Base-by-base conservation (phyloP, 1,284 basidiomycete species). In the Ustilago esculenta region DNA sequence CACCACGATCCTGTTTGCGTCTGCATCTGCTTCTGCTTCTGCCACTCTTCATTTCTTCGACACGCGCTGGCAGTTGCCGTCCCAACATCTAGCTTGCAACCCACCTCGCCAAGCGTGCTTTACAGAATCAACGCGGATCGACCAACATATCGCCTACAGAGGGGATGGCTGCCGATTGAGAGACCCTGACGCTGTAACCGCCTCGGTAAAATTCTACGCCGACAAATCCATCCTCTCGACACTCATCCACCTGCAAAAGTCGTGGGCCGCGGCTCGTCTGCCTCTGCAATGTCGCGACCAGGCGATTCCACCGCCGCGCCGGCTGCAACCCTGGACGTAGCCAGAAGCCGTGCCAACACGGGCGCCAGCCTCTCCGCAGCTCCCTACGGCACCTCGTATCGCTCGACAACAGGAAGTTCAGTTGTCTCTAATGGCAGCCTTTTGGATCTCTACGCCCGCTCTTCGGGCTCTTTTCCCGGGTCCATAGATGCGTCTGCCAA, bases 371-470 rank as follows among this genome's bases (percentile, higher is more conserved):
- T 69, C 30, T 43, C 51, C 1, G 45, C 47, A 17, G 53, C 45
- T 18, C 29, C 49, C 2, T 50, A 56, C 29, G 51, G 41, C 27
- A 48, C 61, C 17, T 71, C 68, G 7, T 50, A 57, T 14, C 42
- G 29, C 7, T 71, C 68, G 9, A 46, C 56, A 20, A 44, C 54
- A 4, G 56, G 45, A 17, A 63, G 58, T 47, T 71, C 63, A 15
- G 63, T 54, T 14, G 25, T 61, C 11, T 66, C 68, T 4, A 71
- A 71, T 33, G 63, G 63, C 5, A 71, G 68, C 25, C 58, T 71
- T 7, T 50, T 71, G 5, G 68, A 71, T 21, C 68, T 71, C 30
- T 71, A 71, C 42, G 61, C 68, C 34, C 61, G 54, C 12, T 71
- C 68, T 2, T 59, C 59, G 1, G 37, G 35, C 44, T 63, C 66